Conservation (phyloP, 345 rosid genomes). For the Lepidium aucheri region DNA sequence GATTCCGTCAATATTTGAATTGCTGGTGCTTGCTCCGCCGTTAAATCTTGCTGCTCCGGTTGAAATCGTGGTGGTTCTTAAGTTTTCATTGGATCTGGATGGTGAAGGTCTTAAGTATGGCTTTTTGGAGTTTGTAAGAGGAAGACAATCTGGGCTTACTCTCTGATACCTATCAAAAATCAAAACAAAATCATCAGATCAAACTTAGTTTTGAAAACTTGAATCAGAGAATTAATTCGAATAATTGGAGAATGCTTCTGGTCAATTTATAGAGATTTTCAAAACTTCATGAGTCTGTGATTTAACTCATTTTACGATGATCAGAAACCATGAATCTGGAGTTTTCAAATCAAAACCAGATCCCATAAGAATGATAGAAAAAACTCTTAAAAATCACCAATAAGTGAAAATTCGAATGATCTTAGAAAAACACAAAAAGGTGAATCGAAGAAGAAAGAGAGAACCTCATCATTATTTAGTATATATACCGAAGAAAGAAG, state of each 20-base stretch:
- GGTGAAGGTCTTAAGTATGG: constrained; percentile 30
- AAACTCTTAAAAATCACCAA: background rate
- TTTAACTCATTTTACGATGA: no score
- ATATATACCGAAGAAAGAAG: constrained; percentile 8
- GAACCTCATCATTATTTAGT: constrained; percentile 23
- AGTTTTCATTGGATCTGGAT: constrained; percentile 16
- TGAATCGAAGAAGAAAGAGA: constrained; percentile 21
- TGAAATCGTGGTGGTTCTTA: background rate
- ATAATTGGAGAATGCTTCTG: background rate
- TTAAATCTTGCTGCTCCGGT: background rate
- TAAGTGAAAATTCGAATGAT: background rate
- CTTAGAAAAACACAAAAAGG: background rate
- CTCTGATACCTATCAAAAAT: constrained; percentile 40
- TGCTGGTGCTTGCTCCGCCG: constrained; percentile 6
- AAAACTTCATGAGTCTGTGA: no score
- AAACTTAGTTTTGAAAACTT: background rate
- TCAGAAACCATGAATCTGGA: background rate
- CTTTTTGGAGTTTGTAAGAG: constrained; percentile 32
- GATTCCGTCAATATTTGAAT: constrained; percentile 12
- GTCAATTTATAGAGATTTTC: background rate
- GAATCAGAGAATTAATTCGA: background rate
- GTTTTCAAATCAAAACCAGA: background rate
- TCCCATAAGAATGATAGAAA: background rate
- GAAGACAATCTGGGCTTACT: constrained; percentile 46
- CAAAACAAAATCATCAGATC: background rate